Evolutionary conservation across 2,329 filamentous ascomycete species (phyloP).

Genomic region (Xylariaceae sp.): DNA sequence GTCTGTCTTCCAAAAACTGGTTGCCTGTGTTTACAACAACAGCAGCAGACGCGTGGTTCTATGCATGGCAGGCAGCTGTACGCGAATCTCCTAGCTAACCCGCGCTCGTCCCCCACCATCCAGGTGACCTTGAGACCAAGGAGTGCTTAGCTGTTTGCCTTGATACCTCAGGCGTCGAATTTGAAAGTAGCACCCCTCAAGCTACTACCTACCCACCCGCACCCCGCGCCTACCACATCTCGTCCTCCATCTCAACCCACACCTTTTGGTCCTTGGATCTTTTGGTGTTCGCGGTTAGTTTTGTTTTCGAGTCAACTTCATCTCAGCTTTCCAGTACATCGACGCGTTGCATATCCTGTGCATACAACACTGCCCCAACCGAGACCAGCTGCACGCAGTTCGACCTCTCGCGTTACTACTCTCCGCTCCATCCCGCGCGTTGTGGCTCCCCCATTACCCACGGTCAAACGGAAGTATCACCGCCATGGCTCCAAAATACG

Average conservation of each 20-base stretch:
- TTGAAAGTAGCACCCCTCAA: neutral
- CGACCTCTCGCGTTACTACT: neutral
- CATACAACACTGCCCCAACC: neutral
- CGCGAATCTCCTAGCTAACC: no score
- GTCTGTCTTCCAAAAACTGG: neutral
- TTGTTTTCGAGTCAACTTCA: neutral
- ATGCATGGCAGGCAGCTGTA: no score
- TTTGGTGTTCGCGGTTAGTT: neutral
- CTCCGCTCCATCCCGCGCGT: no score
- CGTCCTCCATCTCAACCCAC: neutral
- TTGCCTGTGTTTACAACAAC: neutral
- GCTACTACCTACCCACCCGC: neutral
- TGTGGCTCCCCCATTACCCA: neutral
- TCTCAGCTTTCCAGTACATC: neutral
- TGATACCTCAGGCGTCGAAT: neutral
- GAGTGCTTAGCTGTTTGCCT: neutral
- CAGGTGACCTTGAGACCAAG: neutral
- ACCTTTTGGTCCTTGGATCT: neutral
- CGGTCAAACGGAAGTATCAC: neutral
- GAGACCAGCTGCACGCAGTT: no score
- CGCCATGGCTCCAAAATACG: slow-evolving; percentile 9
- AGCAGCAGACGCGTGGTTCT: neutral
- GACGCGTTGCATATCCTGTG: neutral
- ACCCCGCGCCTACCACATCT: no score
- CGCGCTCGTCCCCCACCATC: neutral